Evolutionary conservation across 768 basidiomycete genomes (phyloP).

Genomic region (Vararia minispora): DNA sequence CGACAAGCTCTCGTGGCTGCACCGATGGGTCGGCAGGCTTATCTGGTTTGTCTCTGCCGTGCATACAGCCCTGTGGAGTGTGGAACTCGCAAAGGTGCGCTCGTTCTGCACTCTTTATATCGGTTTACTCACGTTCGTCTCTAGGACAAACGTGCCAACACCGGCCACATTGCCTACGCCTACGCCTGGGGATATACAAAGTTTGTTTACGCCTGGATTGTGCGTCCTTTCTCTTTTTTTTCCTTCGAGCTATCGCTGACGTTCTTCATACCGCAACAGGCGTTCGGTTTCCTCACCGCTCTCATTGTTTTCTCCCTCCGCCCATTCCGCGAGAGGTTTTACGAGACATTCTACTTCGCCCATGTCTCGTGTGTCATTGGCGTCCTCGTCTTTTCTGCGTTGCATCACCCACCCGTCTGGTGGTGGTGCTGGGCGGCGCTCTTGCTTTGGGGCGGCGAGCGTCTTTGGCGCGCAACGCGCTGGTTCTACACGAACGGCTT

Average conservation of each 20-base stretch:
- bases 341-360: slow-evolving; percentile 54
- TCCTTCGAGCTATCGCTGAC: not conserved
- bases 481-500: slow-evolving; percentile 53
- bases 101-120: too few relatives aligned
- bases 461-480: slow-evolving; percentile 41
- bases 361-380: slow-evolving; percentile 55
- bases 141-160: slow-evolving; percentile 35
- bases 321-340: slow-evolving; percentile 39
- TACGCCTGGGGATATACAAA: slow-evolving; percentile 48
- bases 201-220: slow-evolving; percentile 54
- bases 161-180: slow-evolving; percentile 31
- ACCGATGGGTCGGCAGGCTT: slow-evolving; percentile 60
- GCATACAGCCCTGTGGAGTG: slow-evolving; percentile 60
- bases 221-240: slow-evolving; percentile 20
- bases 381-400: slow-evolving; percentile 46
- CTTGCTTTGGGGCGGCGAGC: slow-evolving; percentile 51
- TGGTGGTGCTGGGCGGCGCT: slow-evolving; percentile 63
- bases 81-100: slow-evolving; percentile 48
- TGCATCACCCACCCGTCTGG: slow-evolving; percentile 58
- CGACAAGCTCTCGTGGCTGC: slow-evolving; percentile 64
- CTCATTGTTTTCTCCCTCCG: slow-evolving; percentile 40
- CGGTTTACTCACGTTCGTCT: too few relatives aligned
- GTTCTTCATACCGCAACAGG: slow-evolving; percentile 31
- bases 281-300: slow-evolving; percentile 41
- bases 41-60: slow-evolving; percentile 51